These are phyloP conservation scores for Tricholoma hemisulphureum DNA, from an alignment of 768 basidiomycete genomes.

Conservation along the genomic window DNA sequence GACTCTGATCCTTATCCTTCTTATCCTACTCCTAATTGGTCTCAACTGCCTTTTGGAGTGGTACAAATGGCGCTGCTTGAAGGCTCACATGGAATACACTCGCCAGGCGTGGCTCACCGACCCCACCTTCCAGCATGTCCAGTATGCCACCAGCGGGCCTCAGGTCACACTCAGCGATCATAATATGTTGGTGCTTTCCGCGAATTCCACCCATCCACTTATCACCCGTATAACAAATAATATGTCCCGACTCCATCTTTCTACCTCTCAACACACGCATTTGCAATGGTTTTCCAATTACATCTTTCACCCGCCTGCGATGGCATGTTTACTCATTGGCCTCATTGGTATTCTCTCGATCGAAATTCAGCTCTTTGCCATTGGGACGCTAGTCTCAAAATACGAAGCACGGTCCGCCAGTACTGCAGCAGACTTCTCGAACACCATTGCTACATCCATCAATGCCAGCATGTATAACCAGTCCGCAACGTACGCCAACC, in stretches of 20 bases:
- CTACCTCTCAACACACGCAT: slow-evolving; percentile 61
- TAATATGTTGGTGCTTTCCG: slow-evolving; percentile 74
- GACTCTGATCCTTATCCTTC: slow-evolving; percentile 65
- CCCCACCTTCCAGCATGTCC: slow-evolving; percentile 53
- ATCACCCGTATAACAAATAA: slow-evolving; percentile 62
- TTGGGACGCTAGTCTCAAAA: slow-evolving; percentile 68
- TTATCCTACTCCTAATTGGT: slow-evolving; percentile 71
- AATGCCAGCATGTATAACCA: slow-evolving; percentile 84
- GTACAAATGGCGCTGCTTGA: slow-evolving; percentile 82
- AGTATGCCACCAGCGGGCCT: slow-evolving; percentile 39
- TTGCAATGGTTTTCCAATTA: slow-evolving; percentile 89
- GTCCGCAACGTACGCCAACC: slow-evolving; percentile 72
- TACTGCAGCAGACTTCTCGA: slow-evolving; percentile 64
- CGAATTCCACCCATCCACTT: slow-evolving; percentile 69
- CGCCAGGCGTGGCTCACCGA: slow-evolving; percentile 78
- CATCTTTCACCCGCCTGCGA: slow-evolving; percentile 86
- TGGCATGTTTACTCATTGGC: slow-evolving; percentile 92
- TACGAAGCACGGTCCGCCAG: slow-evolving; percentile 63
- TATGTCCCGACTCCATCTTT: slow-evolving; percentile 53
- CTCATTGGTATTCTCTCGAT: slow-evolving; percentile 85
- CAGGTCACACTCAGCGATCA: slow-evolving; percentile 65
- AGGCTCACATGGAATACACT: slow-evolving; percentile 61
- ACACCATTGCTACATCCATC: slow-evolving; percentile 69
- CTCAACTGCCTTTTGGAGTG: slow-evolving; percentile 79
- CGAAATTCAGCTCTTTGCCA: slow-evolving; percentile 79